Base-by-base conservation (phyloP, 805 yeast species). In the Candida coleopterorum region DNA sequence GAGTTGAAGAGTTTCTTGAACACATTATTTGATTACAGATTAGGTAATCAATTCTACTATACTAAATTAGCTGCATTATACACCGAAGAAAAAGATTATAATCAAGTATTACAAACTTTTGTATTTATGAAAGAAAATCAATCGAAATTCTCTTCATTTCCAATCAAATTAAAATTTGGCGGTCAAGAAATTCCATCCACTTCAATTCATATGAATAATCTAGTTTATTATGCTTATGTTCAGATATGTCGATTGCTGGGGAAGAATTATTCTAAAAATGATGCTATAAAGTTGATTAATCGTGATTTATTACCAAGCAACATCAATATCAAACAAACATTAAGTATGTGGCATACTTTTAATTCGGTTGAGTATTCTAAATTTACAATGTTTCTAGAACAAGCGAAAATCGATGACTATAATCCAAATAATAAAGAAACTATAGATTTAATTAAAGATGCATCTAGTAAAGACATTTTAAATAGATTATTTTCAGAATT, bases 21-120 rank as follows among this genome's bases (percentile, higher is more conserved):
- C 6, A 6, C 6, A n/a, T 50, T 59, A 38, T 41, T 48, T n/a
- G 41, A 50, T 25, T 41, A 62, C 44, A 44, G 50, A 9, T 50
- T 67, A n/a, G 64, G 62, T 21, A 63, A 66, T 44, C 38, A 44
- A 25, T 57, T 48, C 49, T 64, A 63, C 41, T 63, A 57, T 42
- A 42, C 50, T 9, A 38, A 36, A 31, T 38, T 47, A 11, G 58
- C 59, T 30, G 42, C 40, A 24, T 29, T 45, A 14, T 42, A 43
- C 25, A 35, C 60, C 32, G 34, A 38, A 18, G 35, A 40, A 5
- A 48, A 47, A 29, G 30, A 43, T 28, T 56, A 53, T 46, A 41
- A 53, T 9, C 47, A 44, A 4, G 56, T 57, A 4, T 53, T 67
- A 33, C 45, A 49, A 26, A 11, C 17, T 4, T 32, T 32, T 17